These are phyloP conservation scores for Microbotryomycetes sp. DNA, from an alignment of 1,284 basidiomycete species.

Conservation along the genomic window DNA sequence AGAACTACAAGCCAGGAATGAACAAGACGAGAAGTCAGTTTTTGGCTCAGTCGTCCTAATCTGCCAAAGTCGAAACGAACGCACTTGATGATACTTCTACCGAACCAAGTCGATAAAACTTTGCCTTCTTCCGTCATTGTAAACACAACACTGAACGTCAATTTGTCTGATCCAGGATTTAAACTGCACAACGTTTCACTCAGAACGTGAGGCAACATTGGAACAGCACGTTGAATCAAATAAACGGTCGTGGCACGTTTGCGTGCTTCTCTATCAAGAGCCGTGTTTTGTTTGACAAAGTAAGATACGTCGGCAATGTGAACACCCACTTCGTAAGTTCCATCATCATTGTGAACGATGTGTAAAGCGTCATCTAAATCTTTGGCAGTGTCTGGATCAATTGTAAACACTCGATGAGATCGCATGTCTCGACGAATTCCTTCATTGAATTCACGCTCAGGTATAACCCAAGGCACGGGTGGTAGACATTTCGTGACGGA, in stretches of 20 bases:
- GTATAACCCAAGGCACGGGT: slow-evolving; percentile 88
- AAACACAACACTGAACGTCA: slow-evolving; percentile 83
- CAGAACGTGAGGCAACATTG: slow-evolving; percentile 88
- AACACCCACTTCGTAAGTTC: slow-evolving; percentile 82
- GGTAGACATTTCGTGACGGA: slow-evolving; percentile 94
- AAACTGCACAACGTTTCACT: slow-evolving; percentile 91
- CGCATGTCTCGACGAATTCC: slow-evolving; percentile 72
- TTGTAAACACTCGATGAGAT: slow-evolving; percentile 77
- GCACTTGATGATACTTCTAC: slow-evolving; percentile 83
- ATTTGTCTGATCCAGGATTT: slow-evolving; percentile 73
- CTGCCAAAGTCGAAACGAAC: slow-evolving; percentile 32
- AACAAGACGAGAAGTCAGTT: slow-evolving; percentile 15
- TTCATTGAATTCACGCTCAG: slow-evolving; percentile 75
- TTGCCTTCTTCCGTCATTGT: slow-evolving; percentile 77
- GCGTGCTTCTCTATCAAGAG: slow-evolving; percentile 92
- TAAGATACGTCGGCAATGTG: slow-evolving; percentile 94
- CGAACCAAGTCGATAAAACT: slow-evolving; percentile 82
- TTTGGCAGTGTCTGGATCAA: slow-evolving; percentile 82
- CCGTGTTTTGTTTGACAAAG: slow-evolving; percentile 78
- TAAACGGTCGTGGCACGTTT: slow-evolving; percentile 91
- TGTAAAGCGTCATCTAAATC: slow-evolving; percentile 94
- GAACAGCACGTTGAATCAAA: slow-evolving; percentile 87
- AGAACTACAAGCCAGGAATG: slow-evolving; percentile 55
- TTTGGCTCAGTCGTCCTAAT: not conserved
- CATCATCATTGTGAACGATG: slow-evolving; percentile 78